Evolutionary conservation across 768 basidiomycete genomes (phyloP).

Genomic region (Trichaptum fuscoviolaceum): DNA sequence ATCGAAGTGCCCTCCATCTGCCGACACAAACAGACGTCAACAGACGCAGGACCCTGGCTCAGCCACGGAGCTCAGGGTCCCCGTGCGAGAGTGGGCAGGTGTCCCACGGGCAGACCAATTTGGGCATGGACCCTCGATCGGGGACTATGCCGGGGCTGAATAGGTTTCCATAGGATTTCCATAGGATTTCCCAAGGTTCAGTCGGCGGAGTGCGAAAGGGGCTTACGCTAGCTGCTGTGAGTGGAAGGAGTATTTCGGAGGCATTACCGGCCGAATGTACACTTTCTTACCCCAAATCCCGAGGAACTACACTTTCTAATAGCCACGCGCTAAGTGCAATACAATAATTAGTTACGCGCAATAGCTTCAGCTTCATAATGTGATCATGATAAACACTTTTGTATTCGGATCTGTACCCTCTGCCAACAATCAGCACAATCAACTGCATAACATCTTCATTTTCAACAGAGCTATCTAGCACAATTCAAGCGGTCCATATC

Average conservation of each 20-base stretch:
- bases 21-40: neutral
- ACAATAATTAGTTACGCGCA: too few relatives aligned
- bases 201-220: neutral
- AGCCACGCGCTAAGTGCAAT: too few relatives aligned
- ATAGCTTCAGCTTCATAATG: too few relatives aligned
- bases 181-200: constrained; percentile 4
- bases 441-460: too few relatives aligned
- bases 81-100: neutral
- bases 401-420: too few relatives aligned
- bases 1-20: constrained; percentile 1
- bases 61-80: constrained; percentile 1
- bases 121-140: neutral
- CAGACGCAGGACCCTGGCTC: neutral
- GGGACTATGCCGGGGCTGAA: neutral
- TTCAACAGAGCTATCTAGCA: too few relatives aligned
- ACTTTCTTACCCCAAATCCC: too few relatives aligned
- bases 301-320: too few relatives aligned
- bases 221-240: neutral
- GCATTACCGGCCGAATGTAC: neutral
- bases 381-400: too few relatives aligned
- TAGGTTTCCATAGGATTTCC: neutral
- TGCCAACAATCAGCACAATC: too few relatives aligned
- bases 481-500: too few relatives aligned
- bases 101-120: neutral
- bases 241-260: neutral